Percentiles rank a stretch among this genome's conserved stretches.
Conservation (phyloP, 2,329 filamentous ascomycete genomes). For the Xylaria sp. region DNA sequence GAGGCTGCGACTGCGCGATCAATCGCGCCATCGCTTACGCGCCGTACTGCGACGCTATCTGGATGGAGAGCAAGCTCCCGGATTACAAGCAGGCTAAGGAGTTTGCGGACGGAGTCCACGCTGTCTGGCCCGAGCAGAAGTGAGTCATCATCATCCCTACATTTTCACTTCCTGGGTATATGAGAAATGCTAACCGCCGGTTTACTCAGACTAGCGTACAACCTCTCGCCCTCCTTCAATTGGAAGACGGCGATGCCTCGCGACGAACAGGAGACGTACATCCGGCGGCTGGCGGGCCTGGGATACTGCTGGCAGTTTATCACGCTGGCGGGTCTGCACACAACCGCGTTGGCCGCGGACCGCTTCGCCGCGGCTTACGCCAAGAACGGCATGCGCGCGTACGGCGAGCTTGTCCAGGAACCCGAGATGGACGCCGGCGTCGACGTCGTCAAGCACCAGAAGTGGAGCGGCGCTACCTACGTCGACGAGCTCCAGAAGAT, state of each 20-base stretch:
- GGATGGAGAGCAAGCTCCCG: constrained; percentile 99
- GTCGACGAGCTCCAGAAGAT: constrained; percentile 96
- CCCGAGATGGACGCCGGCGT: constrained; percentile 90
- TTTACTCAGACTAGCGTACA: constrained; percentile 80
- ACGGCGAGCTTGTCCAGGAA: constrained; percentile 96
- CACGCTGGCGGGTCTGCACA: constrained; percentile 96
- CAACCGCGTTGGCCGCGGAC: constrained; percentile 89
- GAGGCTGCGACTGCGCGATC: constrained; percentile 88
- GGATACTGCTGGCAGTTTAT: constrained; percentile 99
- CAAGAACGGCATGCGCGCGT: constrained; percentile 88
- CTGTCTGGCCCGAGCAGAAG: constrained; percentile 96
- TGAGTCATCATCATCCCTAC: constrained; percentile 51
- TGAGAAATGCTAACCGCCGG: not conserved
- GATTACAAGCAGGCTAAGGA: constrained; percentile 90
- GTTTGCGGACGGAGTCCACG: constrained; percentile 92
- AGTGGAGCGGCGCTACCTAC: constrained; percentile 96
- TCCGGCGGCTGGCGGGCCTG: constrained; percentile 80
- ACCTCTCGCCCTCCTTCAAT: constrained; percentile 98
- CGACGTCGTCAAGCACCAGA: constrained; percentile 98
- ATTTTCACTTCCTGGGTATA: no score
- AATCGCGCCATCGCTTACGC: constrained; percentile 91
- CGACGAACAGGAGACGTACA: constrained; percentile 95
- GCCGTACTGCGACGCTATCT: constrained; percentile 93
- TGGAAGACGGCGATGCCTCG: constrained; percentile 97
- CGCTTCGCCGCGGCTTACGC: constrained; percentile 85